Evolutionary conservation across 345 rosid species (phyloP).

Genomic region (Populus pruinosa): DNA sequence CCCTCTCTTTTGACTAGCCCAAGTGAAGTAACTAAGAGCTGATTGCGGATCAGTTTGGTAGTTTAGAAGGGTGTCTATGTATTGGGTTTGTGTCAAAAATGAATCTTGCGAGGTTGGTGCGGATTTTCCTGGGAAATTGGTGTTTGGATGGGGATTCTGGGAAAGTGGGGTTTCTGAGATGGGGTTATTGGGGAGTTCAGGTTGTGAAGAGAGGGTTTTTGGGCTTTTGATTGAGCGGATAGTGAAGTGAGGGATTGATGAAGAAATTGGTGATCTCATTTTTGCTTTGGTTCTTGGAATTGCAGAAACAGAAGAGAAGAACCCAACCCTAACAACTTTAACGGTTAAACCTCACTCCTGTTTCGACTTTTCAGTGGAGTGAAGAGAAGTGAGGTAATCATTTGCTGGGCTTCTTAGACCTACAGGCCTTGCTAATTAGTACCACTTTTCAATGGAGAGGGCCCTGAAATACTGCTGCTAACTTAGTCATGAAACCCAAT

Average conservation of each 20-base stretch:
- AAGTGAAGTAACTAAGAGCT: slow-evolving; percentile 44
- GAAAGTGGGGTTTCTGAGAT: slow-evolving; percentile 14
- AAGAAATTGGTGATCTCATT: slow-evolving; percentile 25
- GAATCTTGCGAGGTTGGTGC: background rate
- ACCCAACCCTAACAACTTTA: background rate
- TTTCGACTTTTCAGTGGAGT: background rate
- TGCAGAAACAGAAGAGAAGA: slow-evolving; percentile 6
- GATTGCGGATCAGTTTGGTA: slow-evolving; percentile 37
- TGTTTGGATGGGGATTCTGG: slow-evolving; percentile 13
- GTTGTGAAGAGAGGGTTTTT: slow-evolving; percentile 39
- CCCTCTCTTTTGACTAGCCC: slow-evolving; percentile 32
- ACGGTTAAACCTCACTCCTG: background rate
- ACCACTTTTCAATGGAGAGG: too few species aligned
- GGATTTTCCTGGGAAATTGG: slow-evolving; percentile 11
- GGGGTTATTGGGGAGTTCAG: slow-evolving; percentile 22
- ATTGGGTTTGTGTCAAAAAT: slow-evolving; percentile 19
- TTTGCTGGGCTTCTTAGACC: background rate
- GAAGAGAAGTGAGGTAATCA: background rate
- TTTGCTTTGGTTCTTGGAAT: background rate
- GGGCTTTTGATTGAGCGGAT: slow-evolving; percentile 23
- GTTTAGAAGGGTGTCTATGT: slow-evolving; percentile 43
- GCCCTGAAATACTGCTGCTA: too few species aligned
- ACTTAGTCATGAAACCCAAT: too few species aligned
- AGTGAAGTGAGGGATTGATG: slow-evolving; percentile 7
- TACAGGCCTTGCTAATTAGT: too few species aligned